Evolutionary conservation across 208 protist genomes (phyloP).

Genomic region (Wallacemonas rigidus): DNA sequence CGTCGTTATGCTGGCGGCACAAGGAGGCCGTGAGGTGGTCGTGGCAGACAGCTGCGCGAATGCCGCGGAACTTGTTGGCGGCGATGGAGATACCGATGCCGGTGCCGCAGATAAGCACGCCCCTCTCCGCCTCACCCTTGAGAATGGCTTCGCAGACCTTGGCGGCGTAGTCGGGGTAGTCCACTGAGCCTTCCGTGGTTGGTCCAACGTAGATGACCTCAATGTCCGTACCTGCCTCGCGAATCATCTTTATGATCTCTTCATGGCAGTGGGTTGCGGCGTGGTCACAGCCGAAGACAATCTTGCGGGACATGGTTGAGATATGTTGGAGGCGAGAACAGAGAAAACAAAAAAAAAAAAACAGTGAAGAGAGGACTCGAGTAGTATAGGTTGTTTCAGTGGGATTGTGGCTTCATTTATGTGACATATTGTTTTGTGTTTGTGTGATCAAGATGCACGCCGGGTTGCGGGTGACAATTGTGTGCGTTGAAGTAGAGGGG

Average conservation of each 20-base stretch:
- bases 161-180: conserved; percentile 94
- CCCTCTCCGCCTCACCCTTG: conserved; percentile 59
- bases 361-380: too few relatives aligned
- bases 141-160: conserved; percentile 66
- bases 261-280: conserved; percentile 60
- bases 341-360: too few relatives aligned
- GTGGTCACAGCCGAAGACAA: conserved; percentile 92
- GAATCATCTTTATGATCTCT: conserved; percentile 73
- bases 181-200: conserved; percentile 51
- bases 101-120: conserved; percentile 93
- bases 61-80: conserved; percentile 93
- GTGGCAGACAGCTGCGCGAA: conserved; percentile 94
- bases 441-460: too few relatives aligned
- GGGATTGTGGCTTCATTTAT: too few relatives aligned
- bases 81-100: conserved; percentile 96
- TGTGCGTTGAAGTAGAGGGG: too few relatives aligned
- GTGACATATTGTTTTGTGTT: too few relatives aligned
- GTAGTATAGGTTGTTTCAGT: too few relatives aligned
- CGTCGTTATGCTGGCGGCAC: conserved; percentile 91
- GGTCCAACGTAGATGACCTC: conserved; percentile 80
- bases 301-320: conserved; percentile 46
- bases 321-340: neutral
- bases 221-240: conserved; percentile 38
- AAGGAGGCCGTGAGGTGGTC: conserved; percentile 90
- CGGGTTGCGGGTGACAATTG: too few relatives aligned